These are phyloP conservation scores for Margaritispora aquatica DNA, from an alignment of 495 filamentous ascomycete genomes.

Conservation along the genomic window DNA sequence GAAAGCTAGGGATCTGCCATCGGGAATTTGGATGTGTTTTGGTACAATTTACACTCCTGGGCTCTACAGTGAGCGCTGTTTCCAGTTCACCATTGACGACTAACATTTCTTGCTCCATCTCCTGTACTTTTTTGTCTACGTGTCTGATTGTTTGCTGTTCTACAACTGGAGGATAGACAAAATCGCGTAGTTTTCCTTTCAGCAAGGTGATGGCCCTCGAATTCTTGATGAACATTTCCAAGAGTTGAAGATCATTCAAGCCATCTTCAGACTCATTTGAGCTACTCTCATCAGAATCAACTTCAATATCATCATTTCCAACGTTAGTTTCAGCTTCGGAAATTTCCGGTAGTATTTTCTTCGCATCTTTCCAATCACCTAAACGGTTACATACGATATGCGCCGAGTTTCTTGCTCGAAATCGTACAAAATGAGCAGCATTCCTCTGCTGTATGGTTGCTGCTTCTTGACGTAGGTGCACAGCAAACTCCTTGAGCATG, in stretches of 20 bases:
- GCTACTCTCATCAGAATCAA: conserved; percentile 1
- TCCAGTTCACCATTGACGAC: no score
- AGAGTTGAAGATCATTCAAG: conserved; percentile 1
- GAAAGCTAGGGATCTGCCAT: not conserved
- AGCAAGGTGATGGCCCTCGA: conserved; percentile 6
- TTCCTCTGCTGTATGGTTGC: not conserved
- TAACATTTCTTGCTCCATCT: no score
- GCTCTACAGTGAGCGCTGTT: no score
- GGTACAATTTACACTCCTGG: no score
- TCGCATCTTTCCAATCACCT: not conserved
- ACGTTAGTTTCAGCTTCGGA: not conserved
- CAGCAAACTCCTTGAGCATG: conserved; percentile 6
- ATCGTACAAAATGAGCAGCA: conserved; percentile 11
- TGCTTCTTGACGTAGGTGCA: conserved; percentile 10
- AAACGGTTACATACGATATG: conserved; percentile 9
- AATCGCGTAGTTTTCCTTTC: not conserved
- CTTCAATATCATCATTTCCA: not conserved
- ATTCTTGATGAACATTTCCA: conserved; percentile 14
- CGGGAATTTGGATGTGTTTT: no score
- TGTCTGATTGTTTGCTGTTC: no score
- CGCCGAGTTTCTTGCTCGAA: conserved; percentile 12
- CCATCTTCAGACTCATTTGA: conserved; percentile 6
- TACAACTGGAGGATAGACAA: not conserved
- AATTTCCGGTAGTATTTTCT: not conserved
- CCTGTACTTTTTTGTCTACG: not conserved